phyloP scores from a whole-genome alignment of 2,329 filamentous ascomycete genomes.

The Cryphonectria parasitica region DNA sequence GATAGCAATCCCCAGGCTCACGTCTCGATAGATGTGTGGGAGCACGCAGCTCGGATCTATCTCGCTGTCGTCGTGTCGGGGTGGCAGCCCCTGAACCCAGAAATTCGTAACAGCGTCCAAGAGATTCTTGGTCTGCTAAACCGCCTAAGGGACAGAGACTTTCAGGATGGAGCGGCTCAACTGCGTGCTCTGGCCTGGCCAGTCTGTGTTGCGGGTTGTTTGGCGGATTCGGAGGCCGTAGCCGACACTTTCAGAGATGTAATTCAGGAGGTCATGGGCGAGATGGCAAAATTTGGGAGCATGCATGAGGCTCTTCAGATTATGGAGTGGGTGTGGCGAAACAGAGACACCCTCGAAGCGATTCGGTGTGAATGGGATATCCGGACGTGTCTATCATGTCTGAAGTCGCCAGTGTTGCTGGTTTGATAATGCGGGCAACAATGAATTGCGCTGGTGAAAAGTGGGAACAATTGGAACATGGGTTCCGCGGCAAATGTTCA shows the following conservation, averaged over 20 bases:
- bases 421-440: neutral
- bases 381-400: neutral
- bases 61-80: constrained; percentile 53
- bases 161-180: constrained; percentile 29
- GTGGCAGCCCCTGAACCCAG: constrained; percentile 52
- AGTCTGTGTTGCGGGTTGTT: constrained; percentile 42
- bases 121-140: constrained; percentile 17
- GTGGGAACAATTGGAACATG: no score
- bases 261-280: constrained; percentile 47
- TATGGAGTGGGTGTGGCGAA: constrained; percentile 51
- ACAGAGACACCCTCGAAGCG: neutral
- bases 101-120: constrained; percentile 41
- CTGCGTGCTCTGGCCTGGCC: constrained; percentile 43
- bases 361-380: neutral
- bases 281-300: constrained; percentile 50
- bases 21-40: constrained; percentile 41
- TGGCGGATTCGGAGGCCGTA: constrained; percentile 42
- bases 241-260: constrained; percentile 35
- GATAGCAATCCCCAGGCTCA: neutral
- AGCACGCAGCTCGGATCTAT: constrained; percentile 52
- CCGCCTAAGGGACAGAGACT: neutral
- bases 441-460: neutral
- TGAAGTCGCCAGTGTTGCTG: neutral
- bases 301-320: constrained; percentile 48
- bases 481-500: no score